phyloP scores from a whole-genome alignment of 2,329 filamentous ascomycete species.

The Colletotrichum tanaceti region DNA sequence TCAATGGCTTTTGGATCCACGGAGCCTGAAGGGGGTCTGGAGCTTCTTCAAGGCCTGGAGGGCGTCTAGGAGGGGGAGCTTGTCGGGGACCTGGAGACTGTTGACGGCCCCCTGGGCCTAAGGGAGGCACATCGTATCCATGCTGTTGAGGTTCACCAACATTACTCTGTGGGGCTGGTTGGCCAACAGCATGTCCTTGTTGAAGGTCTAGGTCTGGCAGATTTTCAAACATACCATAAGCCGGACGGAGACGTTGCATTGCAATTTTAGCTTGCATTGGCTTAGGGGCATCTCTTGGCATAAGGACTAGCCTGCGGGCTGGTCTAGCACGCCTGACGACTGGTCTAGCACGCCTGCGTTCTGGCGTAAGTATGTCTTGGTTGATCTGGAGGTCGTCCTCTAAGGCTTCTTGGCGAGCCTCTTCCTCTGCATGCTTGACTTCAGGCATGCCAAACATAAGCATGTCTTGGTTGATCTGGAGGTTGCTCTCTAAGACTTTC shows the following conservation, averaged over 20 bases:
- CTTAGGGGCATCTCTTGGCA: too few species aligned
- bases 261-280: too few species aligned
- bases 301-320: too few species aligned
- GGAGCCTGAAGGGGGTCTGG: too few species aligned
- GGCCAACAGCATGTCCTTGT: not conserved
- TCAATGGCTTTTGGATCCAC: too few species aligned
- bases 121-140: not conserved
- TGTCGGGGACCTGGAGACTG: not conserved
- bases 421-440: constrained; percentile 69
- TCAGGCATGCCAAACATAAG: constrained; percentile 72
- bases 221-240: too few species aligned
- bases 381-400: constrained; percentile 71
- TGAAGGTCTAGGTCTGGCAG: too few species aligned
- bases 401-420: constrained; percentile 65
- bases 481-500: constrained; percentile 68
- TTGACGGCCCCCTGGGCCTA: not conserved
- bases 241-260: too few species aligned
- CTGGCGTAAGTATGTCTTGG: constrained; percentile 67
- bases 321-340: too few species aligned
- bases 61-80: not conserved
- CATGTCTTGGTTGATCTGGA: constrained; percentile 66
- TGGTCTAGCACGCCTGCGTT: constrained; percentile 53
- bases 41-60: too few species aligned
- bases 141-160: not conserved
- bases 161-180: not conserved